Percentiles rank a stretch among this genome's conserved stretches.
phyloP scores from a whole-genome alignment of 1,284 basidiomycete species.

The Sporisorium reilianum region DNA sequence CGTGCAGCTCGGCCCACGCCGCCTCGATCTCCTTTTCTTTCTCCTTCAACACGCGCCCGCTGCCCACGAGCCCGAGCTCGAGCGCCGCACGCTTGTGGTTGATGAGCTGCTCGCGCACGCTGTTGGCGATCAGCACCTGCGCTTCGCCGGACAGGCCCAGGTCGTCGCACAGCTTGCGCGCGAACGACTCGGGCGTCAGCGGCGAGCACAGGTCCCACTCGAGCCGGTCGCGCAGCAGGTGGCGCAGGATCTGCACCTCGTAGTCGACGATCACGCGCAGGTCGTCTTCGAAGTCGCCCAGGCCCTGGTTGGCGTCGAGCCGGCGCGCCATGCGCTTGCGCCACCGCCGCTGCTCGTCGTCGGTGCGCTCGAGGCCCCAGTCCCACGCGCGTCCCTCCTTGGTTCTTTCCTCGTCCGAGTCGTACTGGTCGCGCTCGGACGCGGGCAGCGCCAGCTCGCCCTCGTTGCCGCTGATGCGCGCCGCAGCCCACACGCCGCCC shows the following conservation, averaged over 20 bases:
- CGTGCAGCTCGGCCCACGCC: slow-evolving; percentile 63
- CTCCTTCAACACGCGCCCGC: slow-evolving; percentile 50
- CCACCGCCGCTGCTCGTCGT: slow-evolving; percentile 33
- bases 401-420: slow-evolving; percentile 20
- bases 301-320: slow-evolving; percentile 25
- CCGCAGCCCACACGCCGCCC: slow-evolving; percentile 42
- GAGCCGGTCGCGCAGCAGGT: slow-evolving; percentile 91
- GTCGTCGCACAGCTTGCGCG: slow-evolving; percentile 83
- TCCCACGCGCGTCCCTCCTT: slow-evolving; percentile 49
- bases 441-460: slow-evolving; percentile 25
- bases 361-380: slow-evolving; percentile 33
- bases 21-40: slow-evolving; percentile 55
- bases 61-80: slow-evolving; percentile 86
- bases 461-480: slow-evolving; percentile 20
- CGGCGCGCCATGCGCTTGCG: slow-evolving; percentile 37
- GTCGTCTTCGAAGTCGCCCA: slow-evolving; percentile 63
- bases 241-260: slow-evolving; percentile 94
- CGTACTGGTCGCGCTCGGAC: slow-evolving; percentile 34
- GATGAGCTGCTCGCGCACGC: slow-evolving; percentile 92
- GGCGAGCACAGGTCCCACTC: slow-evolving; percentile 97
- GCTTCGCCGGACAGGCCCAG: slow-evolving; percentile 90
- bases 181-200: slow-evolving; percentile 88
- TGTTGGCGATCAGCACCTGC: slow-evolving; percentile 86
- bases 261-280: slow-evolving; percentile 72
- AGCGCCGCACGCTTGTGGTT: slow-evolving; percentile 92